Evolutionary conservation across 2,329 filamentous ascomycete genomes (phyloP).

Genomic region (Colletotrichum somersetense): DNA sequence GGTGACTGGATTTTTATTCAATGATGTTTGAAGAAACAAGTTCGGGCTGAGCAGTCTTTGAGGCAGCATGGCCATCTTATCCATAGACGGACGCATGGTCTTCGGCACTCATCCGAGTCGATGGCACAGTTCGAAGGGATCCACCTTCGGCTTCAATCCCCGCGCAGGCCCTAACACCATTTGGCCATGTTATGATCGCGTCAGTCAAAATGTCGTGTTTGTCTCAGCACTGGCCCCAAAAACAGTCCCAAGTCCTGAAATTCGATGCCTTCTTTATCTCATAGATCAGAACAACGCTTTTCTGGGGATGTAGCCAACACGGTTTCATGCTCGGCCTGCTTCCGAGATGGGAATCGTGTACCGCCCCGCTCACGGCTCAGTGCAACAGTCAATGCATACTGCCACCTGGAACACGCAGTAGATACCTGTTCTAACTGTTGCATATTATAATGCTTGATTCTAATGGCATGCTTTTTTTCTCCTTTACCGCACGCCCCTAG

Average conservation of each 20-base stretch:
- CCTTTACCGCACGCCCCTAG: too few relatives aligned
- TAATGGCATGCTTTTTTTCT: too few relatives aligned
- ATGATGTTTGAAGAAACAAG: neutral
- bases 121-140: too few relatives aligned
- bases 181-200: too few relatives aligned
- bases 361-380: neutral
- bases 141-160: constrained; percentile 3
- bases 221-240: neutral
- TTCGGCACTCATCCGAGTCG: constrained; percentile 5
- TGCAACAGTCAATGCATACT: neutral
- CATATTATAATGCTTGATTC: too few relatives aligned
- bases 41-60: too few relatives aligned
- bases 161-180: neutral
- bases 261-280: neutral
- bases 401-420: neutral
- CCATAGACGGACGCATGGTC: neutral
- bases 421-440: too few relatives aligned
- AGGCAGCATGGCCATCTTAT: constrained; percentile 7
- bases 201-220: neutral
- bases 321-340: neutral
- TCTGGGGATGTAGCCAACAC: neutral
- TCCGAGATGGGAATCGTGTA: neutral
- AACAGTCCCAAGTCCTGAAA: too few relatives aligned
- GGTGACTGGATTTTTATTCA: neutral
- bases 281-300: too few relatives aligned